phyloP scores from a whole-genome alignment of 2,329 filamentous ascomycete species.

The Cercospora zeae-maydis region DNA sequence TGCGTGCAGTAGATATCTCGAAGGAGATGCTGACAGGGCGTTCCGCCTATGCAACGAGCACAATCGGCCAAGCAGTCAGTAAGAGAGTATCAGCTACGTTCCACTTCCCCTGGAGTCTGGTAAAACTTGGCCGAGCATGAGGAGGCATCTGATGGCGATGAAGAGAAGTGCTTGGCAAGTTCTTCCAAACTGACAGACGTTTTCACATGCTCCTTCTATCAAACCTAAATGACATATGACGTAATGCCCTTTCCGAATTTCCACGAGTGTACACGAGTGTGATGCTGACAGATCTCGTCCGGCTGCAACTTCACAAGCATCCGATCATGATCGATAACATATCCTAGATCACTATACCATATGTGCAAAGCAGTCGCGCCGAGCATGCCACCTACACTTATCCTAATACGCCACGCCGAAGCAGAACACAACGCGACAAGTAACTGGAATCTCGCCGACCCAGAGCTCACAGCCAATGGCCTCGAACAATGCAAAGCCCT shows the following conservation, averaged over 20 bases:
- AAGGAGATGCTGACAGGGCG: not conserved
- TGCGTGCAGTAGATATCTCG: no score
- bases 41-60: not conserved
- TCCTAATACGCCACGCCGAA: constrained; percentile 47
- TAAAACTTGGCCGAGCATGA: not conserved
- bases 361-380: not conserved
- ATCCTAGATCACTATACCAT: not conserved
- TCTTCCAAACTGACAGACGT: no score
- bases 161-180: not conserved
- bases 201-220: not conserved
- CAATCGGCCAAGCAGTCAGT: not conserved
- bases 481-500: constrained; percentile 42
- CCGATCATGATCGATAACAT: not conserved
- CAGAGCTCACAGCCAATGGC: constrained; percentile 42
- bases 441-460: constrained; percentile 44
- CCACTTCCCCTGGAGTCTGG: not conserved
- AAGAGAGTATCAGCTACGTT: not conserved
- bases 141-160: not conserved
- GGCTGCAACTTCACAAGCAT: not conserved
- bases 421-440: constrained; percentile 44
- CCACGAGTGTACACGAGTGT: no score
- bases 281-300: not conserved
- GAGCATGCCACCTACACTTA: constrained; percentile 41
- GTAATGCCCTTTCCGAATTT: not conserved
- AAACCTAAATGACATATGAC: not conserved